phyloP scores from a whole-genome alignment of 306 rosid species.

The Boehmeria nivea region DNA sequence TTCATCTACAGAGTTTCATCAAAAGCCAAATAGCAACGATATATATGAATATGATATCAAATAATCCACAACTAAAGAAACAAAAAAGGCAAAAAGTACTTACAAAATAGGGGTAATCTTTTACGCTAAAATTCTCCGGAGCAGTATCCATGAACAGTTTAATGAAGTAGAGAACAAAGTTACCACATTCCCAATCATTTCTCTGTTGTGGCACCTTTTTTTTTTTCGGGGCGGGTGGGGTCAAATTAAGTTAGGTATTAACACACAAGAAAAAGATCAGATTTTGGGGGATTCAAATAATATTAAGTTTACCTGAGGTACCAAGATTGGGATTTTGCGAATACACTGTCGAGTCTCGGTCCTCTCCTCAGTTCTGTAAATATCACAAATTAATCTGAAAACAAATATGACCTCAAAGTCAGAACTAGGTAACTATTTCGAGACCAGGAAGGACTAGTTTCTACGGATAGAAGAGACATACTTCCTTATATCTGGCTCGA shows the following conservation, averaged over 20 bases:
- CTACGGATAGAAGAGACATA: conserved; percentile 23
- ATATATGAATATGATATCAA: not conserved
- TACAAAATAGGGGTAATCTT: conserved; percentile 68
- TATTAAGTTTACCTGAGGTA: conserved; percentile 42
- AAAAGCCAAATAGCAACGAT: conserved; percentile 6
- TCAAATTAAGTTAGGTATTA: too few species aligned
- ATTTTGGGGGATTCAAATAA: too few species aligned
- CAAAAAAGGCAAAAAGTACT: conserved; percentile 19
- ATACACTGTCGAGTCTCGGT: conserved; percentile 28
- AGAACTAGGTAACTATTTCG: not conserved
- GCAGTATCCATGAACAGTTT: conserved; percentile 50
- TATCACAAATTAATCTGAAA: conserved; percentile 61
- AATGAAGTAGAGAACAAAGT: conserved; percentile 67
- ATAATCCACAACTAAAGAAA: not conserved
- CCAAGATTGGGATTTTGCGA: conserved; percentile 51
- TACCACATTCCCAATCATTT: conserved; percentile 66
- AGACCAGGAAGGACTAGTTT: conserved; percentile 1
- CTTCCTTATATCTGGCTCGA: conserved; percentile 75
- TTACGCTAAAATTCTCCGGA: conserved; percentile 50
- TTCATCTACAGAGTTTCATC: conserved; percentile 61
- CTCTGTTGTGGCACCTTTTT: conserved; percentile 74
- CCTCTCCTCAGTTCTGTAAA: conserved; percentile 44
- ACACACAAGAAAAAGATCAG: too few species aligned
- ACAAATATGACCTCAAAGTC: not conserved
- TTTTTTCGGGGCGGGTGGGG: too few species aligned